phyloP scores from a whole-genome alignment of 2,329 filamentous ascomycete genomes.

The Dactylellina drechsleri region DNA sequence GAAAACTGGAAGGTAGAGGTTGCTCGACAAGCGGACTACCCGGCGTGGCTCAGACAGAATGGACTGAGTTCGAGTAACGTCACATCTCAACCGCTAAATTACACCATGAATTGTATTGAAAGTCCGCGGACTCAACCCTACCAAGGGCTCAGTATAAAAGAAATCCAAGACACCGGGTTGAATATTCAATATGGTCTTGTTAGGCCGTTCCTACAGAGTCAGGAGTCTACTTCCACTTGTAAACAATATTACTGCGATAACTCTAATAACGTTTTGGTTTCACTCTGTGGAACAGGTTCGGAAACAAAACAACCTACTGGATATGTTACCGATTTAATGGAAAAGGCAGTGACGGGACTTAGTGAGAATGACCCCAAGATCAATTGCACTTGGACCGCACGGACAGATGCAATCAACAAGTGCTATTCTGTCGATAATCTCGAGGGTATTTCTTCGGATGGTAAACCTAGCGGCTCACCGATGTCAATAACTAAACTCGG shows the following conservation, averaged over 20 bases:
- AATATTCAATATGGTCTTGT: neutral
- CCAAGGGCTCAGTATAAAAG: neutral
- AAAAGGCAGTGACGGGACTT: neutral
- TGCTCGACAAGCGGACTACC: neutral
- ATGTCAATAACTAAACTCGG: conserved; percentile 1
- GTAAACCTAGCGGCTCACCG: neutral
- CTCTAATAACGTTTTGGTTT: conserved; percentile 7
- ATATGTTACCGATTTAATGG: conserved; percentile 15
- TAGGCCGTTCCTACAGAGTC: neutral
- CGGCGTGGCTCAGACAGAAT: neutral
- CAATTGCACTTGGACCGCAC: neutral
- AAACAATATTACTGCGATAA: conserved; percentile 21
- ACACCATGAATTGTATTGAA: neutral
- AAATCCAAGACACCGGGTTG: neutral
- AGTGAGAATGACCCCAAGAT: neutral
- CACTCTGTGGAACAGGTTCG: neutral
- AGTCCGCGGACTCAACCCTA: neutral
- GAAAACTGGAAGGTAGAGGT: neutral
- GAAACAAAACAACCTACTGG: neutral
- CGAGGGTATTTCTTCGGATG: neutral
- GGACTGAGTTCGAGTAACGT: neutral
- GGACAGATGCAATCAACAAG: neutral
- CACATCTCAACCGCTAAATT: neutral
- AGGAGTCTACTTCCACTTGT: neutral
- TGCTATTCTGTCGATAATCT: neutral